Base-by-base conservation (phyloP, 2,329 filamentous ascomycete species). In the Apiospora pterosperma region DNA sequence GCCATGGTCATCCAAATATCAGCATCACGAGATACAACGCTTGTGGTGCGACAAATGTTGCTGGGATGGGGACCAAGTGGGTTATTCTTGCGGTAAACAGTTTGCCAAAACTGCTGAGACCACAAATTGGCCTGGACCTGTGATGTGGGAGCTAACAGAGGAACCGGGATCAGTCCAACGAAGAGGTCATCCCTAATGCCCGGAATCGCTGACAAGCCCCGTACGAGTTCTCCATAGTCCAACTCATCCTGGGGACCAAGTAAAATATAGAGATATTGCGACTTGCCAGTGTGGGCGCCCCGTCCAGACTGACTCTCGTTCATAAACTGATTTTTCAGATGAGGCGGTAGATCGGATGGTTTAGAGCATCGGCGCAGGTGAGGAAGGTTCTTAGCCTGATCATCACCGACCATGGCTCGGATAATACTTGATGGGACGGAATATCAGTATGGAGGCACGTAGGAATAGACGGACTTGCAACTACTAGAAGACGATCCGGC, bases 1-100 rank as follows among this genome's bases (percentile, higher is more conserved):
- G 92, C 91, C 61, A 93, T 77, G 62, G 80, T 84, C 84, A 91
- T 90, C 85, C 87, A 95, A 64, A 85, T 77, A 4, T 84, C 83
- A 1, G 87, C 87, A 68, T 91, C 85, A 58, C 84, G 78, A 64
- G 84, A 83, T 62, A 96, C 86, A 66, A 92, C 89, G 14, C 88
- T 85, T 42, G 90, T 89, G 34, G 90, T 88, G 65, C 90, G 88
- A 48, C 85, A 81, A 64, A 95, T 87, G 74, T 91, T 86, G 72
- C 88, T 88, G 67, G 92, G 92, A 74, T 96, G 92, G 21, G 92
- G 92, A 4, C 92, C 92, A 65, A 94, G 91, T 2, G 92, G 92
- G 73, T 96, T 96, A 69, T 91, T 94, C 80, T 93, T 93, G 68
- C 92, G 90, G 79, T 96, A 96, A 60, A 94, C 87, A 1, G 90